A percentile compares a stretch with the other conserved stretches of the same genome.
Conservation (phyloP, 306 rosid species). For the Clitoria ternatea region DNA sequence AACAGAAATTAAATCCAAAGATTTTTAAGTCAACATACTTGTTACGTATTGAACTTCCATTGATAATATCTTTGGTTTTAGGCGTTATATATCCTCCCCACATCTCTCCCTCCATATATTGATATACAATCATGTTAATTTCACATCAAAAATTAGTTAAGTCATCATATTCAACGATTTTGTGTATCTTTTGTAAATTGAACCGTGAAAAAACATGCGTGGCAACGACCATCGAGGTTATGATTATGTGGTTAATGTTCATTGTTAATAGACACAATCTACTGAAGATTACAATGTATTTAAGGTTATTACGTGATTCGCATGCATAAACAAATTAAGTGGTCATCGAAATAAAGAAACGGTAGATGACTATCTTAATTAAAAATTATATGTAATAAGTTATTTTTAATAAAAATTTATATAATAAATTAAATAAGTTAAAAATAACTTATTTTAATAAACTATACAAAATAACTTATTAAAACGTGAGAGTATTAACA, state of each 20-base stretch:
- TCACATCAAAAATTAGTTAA: no score
- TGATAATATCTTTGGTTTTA: neutral
- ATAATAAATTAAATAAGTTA: no score
- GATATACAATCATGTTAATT: neutral
- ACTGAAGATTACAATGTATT: constrained; percentile 8
- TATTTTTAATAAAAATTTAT: no score
- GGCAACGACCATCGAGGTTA: neutral
- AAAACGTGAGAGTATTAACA: constrained; percentile 19
- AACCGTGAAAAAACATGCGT: neutral
- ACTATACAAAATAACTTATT: no score
- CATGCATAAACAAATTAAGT: neutral
- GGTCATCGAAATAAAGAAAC: constrained; percentile 5
- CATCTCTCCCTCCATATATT: neutral
- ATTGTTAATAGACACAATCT: constrained; percentile 37
- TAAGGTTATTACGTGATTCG: constrained; percentile 31
- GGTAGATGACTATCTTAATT: constrained; percentile 25
- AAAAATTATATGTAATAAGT: no score
- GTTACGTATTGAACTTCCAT: neutral
- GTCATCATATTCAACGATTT: neutral
- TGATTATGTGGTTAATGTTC: constrained; percentile 19
- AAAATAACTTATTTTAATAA: no score
- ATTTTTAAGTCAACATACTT: neutral
- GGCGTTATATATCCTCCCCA: neutral
- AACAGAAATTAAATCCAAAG: neutral
- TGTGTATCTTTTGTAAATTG: neutral